These are phyloP conservation scores for Myxozyma sirexii DNA, from an alignment of 805 yeast genomes.

Conservation along the genomic window DNA sequence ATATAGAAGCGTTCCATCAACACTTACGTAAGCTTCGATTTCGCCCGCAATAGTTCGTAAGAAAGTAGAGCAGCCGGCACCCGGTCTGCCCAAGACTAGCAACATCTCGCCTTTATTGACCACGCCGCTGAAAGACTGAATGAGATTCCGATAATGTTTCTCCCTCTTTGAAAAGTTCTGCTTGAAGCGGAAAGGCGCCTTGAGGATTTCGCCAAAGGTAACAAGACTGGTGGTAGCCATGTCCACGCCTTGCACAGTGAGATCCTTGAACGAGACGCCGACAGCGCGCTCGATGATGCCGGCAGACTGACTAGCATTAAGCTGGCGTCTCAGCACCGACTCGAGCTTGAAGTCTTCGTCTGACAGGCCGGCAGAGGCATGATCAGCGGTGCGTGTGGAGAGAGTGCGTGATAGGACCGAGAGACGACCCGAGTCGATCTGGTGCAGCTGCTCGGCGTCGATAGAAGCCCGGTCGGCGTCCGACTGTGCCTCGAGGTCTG, in stretches of 20 bases:
- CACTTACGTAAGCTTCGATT: slow-evolving; percentile 51
- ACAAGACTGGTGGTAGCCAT: slow-evolving; percentile 50
- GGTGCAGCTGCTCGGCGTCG: not conserved
- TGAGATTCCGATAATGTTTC: slow-evolving; percentile 31
- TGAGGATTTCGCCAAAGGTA: slow-evolving; percentile 50
- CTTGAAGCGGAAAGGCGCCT: slow-evolving; percentile 21
- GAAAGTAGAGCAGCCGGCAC: slow-evolving; percentile 69
- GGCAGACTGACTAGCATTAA: slow-evolving; percentile 35
- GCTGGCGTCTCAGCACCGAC: slow-evolving; percentile 38
- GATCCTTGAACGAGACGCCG: slow-evolving; percentile 46
- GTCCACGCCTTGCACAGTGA: slow-evolving; percentile 52
- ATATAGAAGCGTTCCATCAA: slow-evolving; percentile 59
- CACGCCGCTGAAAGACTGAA: slow-evolving; percentile 54
- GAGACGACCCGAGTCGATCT: slow-evolving; percentile 19
- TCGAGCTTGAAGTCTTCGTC: slow-evolving; percentile 43
- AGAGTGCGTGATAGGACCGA: slow-evolving; percentile 38
- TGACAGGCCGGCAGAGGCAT: slow-evolving; percentile 33
- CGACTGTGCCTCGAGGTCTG: not conserved
- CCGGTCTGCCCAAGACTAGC: slow-evolving; percentile 79
- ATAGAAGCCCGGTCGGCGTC: not conserved
- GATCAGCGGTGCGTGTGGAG: slow-evolving; percentile 37
- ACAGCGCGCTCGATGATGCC: slow-evolving; percentile 44
- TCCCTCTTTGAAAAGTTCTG: slow-evolving; percentile 7
- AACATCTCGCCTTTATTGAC: slow-evolving; percentile 66
- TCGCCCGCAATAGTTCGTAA: slow-evolving; percentile 75